Conservation (phyloP, 441 rosid genomes). For the Omphalea diandra region DNA sequence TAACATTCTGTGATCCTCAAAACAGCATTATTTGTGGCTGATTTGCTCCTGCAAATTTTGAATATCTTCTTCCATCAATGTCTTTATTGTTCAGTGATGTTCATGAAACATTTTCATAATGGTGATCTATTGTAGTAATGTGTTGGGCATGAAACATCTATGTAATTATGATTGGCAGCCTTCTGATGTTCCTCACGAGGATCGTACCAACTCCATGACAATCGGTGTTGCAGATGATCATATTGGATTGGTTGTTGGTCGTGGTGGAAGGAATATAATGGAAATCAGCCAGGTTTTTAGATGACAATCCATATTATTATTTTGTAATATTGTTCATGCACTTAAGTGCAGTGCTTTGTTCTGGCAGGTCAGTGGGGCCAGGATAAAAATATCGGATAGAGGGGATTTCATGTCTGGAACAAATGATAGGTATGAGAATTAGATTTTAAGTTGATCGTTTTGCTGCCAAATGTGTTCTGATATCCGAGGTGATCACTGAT, state of each 20-base stretch:
- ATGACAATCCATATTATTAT: constrained; percentile 8
- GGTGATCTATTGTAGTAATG: background rate
- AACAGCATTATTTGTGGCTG: background rate
- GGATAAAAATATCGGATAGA: constrained; percentile 91
- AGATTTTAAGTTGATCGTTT: background rate
- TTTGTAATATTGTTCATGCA: constrained; percentile 4
- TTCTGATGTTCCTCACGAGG: constrained; percentile 58
- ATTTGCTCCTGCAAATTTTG: background rate
- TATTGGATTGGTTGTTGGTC: constrained; percentile 92
- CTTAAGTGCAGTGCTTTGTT: constrained; percentile 20
- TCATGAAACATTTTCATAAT: background rate
- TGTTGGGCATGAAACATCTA: background rate
- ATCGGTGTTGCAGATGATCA: constrained; percentile 92
- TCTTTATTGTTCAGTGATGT: background rate
- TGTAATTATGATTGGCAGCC: constrained; percentile 18
- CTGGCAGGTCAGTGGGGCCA: constrained; percentile 82
- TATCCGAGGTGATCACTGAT: background rate
- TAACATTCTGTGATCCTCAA: too few species aligned
- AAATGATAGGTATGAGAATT: constrained; percentile 57
- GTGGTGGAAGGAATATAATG: constrained; percentile 95
- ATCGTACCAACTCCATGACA: constrained; percentile 63
- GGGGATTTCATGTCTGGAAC: constrained; percentile 98
- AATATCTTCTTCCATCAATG: background rate
- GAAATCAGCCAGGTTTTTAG: constrained; percentile 85
- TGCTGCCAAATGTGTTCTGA: background rate